Evolutionary conservation across 805 yeast species (phyloP).

Genomic region (Cyberlindnera bimundalis): DNA sequence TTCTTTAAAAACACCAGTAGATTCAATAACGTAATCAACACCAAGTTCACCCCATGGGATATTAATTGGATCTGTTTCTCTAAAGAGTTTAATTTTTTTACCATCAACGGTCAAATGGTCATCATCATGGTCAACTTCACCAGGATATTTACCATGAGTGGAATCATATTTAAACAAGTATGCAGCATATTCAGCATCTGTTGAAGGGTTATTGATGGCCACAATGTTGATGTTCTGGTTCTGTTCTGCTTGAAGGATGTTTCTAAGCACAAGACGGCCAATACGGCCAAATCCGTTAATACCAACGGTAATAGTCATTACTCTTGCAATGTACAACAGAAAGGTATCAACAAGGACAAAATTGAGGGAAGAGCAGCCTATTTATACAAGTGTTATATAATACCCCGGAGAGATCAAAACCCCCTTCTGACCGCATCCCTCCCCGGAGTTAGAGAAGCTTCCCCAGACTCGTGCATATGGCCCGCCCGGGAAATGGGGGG

Average conservation of each 20-base stretch:
- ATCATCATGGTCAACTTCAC: conserved; percentile 54
- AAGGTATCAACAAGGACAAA: not conserved
- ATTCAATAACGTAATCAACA: conserved; percentile 64
- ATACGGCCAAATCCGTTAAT: conserved; percentile 95
- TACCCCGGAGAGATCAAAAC: conserved; percentile 1
- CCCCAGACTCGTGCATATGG: conserved; percentile 4
- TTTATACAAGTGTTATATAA: too few species aligned
- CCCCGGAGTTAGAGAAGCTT: conserved; percentile 8
- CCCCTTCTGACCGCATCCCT: conserved; percentile 1
- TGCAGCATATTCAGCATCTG: conserved; percentile 64
- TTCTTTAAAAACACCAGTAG: conserved; percentile 71
- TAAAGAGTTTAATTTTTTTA: conserved; percentile 45
- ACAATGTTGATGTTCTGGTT: conserved; percentile 54
- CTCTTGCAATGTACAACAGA: not conserved
- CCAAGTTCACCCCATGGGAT: conserved; percentile 66
- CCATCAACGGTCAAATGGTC: conserved; percentile 53
- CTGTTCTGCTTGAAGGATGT: conserved; percentile 12
- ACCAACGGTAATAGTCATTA: conserved; percentile 55
- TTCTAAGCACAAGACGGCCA: conserved; percentile 83
- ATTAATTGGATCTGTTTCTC: conserved; percentile 64
- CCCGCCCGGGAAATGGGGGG: not conserved
- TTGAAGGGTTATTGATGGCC: conserved; percentile 69
- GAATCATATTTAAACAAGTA: conserved; percentile 76
- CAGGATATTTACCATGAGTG: conserved; percentile 62
- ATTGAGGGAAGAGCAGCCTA: not conserved